Evolutionary conservation across 1,284 basidiomycete species (phyloP), one percentile per base, ranked within the genome.

Genomic region (Leccinum ambiguum): DNA sequence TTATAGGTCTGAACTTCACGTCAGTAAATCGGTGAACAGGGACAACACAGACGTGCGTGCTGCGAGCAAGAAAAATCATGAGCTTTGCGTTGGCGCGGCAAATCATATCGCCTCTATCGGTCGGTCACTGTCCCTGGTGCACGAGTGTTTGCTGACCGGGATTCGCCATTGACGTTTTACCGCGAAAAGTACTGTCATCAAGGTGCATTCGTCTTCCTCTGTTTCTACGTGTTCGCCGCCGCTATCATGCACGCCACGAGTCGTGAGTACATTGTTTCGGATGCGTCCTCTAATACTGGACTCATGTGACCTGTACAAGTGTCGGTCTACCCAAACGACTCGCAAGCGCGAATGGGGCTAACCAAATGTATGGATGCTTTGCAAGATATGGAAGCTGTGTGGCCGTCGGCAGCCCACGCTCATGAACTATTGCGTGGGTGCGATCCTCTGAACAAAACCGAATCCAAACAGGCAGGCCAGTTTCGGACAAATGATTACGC

Each of bases 181-280:
- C 79, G 81, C 53, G 86, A 90, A 67, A 81, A 81, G 63, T 91
- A 88, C 75, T 82, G 83, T 61, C 79, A 92, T 62, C 83, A 84
- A 57, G 84, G 85, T 21, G 86, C 86, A 48, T 80, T 92, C 3
- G 89, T 89, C 2, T 94, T 93, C 74, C 77, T 93, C 58, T 89
- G 86, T 68, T 95, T 93, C 72, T 93, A 93, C 69, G 80, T 93
- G 26, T 95, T 94, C 78, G 90, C 87, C 8, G 92, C 93, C 21
- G 86, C 87, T 66, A 88, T 94, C 67, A 93, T 93, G 88, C 92
- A 93, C 72, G 85, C 91, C 61, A 86, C 86, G 2, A 86, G 80
- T 43, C 76, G 91, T 92, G 60, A 59, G 64, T 66, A 1, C 18
- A 41, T 39, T 36, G 13, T 33, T 23, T 5, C 33, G 26, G 50